Conservation (phyloP, 768 basidiomycete genomes). For the Russula sp. region DNA sequence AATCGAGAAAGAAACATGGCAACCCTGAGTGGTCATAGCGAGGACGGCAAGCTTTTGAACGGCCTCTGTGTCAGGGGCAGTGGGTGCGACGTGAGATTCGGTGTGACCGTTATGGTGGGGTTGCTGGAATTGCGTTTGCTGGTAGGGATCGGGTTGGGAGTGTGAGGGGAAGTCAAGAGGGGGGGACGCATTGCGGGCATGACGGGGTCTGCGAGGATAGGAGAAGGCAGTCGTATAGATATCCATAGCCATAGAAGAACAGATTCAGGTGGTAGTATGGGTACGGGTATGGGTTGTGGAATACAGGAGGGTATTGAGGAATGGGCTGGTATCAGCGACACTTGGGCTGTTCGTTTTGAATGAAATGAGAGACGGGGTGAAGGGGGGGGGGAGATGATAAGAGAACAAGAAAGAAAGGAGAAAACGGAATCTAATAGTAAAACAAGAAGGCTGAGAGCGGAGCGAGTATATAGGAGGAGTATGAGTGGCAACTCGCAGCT, state of each 20-base stretch:
- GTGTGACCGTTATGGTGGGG: conserved; percentile 29
- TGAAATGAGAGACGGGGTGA: conserved; percentile 19
- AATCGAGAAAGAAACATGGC: conserved; percentile 74
- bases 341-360: conserved; percentile 19
- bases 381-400: conserved; percentile 5
- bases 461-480: background rate
- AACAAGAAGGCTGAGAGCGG: background rate
- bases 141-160: conserved; percentile 38
- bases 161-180: conserved; percentile 55
- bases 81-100: conserved; percentile 30
- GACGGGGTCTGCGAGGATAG: conserved; percentile 77
- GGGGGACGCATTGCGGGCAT: conserved; percentile 55
- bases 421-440: conserved; percentile 15
- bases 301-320: conserved; percentile 23
- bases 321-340: conserved; percentile 22
- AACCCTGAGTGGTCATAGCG: conserved; percentile 75
- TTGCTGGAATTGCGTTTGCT: conserved; percentile 35
- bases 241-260: conserved; percentile 79
- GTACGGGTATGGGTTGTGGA: conserved; percentile 27
- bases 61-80: conserved; percentile 58
- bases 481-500: background rate
- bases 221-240: conserved; percentile 94
- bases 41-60: conserved; percentile 74
- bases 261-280: conserved; percentile 26
- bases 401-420: conserved; percentile 21